These are phyloP conservation scores for Talaromyces wortmannii DNA, from an alignment of 495 filamentous ascomycete species.

Conservation along the genomic window DNA sequence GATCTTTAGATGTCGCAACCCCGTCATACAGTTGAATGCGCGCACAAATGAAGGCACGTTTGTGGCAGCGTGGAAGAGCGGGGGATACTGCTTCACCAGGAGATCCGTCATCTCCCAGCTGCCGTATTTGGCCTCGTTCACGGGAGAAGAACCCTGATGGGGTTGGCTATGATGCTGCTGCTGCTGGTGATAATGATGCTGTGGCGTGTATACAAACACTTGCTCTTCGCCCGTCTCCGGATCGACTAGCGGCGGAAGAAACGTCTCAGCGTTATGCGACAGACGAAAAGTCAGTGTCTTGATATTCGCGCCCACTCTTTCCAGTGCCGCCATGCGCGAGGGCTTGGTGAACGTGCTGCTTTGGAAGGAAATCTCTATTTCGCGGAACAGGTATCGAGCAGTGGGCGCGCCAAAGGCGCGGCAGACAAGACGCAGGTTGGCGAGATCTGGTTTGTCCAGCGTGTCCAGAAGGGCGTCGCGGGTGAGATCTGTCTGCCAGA, in stretches of 20 bases:
- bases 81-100: conserved; percentile 71
- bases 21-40: conserved; percentile 54
- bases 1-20: conserved; percentile 62
- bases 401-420: conserved; percentile 40
- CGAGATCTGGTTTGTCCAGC: conserved; percentile 31
- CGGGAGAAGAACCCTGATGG: background rate
- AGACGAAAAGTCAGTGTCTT: conserved; percentile 63
- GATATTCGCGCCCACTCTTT: conserved; percentile 65
- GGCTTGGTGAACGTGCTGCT: conserved; percentile 63
- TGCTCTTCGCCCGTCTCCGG: conserved; percentile 63
- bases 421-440: conserved; percentile 43
- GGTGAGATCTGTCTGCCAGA: conserved; percentile 40
- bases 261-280: conserved; percentile 62
- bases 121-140: conserved; percentile 57
- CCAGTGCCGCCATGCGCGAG: conserved; percentile 58
- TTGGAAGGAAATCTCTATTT: conserved; percentile 50
- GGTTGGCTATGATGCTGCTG: background rate
- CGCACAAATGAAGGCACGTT: conserved; percentile 72
- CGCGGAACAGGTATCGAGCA: conserved; percentile 42
- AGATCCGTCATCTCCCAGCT: conserved; percentile 57
- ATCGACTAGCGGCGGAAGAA: conserved; percentile 69
- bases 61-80: conserved; percentile 78
- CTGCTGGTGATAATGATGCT: too few species aligned
- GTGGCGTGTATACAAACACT: conserved; percentile 67
- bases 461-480: conserved; percentile 33